Conservation (phyloP, 768 basidiomycete species). For the Trametes cingulata region DNA sequence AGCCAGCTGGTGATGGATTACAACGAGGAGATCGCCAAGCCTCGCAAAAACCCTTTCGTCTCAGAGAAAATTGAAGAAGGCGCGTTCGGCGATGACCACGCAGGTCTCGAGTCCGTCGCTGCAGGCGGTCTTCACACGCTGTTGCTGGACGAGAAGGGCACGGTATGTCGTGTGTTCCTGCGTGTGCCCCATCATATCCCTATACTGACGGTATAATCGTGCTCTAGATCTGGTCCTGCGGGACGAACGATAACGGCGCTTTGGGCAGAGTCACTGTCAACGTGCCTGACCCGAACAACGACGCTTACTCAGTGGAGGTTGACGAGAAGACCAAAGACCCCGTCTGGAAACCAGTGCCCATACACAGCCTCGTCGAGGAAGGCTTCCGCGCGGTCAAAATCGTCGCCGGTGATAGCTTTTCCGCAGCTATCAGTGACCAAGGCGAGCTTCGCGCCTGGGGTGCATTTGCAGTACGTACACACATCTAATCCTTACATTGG, state of each 20-base stretch:
- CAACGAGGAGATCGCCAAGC: slow-evolving; percentile 72
- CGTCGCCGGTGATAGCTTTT: slow-evolving; percentile 85
- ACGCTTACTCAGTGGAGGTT: slow-evolving; percentile 56
- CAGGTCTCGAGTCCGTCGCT: slow-evolving; percentile 79
- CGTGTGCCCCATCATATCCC: slow-evolving; percentile 5
- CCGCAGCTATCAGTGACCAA: slow-evolving; percentile 75
- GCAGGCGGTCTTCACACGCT: slow-evolving; percentile 90
- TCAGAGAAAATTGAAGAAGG: slow-evolving; percentile 74
- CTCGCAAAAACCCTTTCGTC: slow-evolving; percentile 75
- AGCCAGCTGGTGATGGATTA: slow-evolving; percentile 89
- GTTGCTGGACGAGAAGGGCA: slow-evolving; percentile 86
- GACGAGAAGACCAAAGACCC: slow-evolving; percentile 33
- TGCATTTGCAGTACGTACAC: slow-evolving; percentile 74
- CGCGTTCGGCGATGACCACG: slow-evolving; percentile 64
- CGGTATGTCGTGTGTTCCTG: slow-evolving; percentile 52
- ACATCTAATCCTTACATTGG: neutral
- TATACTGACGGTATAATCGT: neutral
- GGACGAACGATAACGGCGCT: slow-evolving; percentile 87
- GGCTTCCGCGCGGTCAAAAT: slow-evolving; percentile 83
- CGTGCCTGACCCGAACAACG: slow-evolving; percentile 58
- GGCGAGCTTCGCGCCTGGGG: slow-evolving; percentile 89
- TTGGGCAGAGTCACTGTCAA: slow-evolving; percentile 75
- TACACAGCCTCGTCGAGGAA: slow-evolving; percentile 71
- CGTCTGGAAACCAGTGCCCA: slow-evolving; percentile 41
- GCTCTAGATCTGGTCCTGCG: slow-evolving; percentile 77